Evolutionary conservation across 345 rosid genomes (phyloP).

Genomic region (Carallia pectinifolia): DNA sequence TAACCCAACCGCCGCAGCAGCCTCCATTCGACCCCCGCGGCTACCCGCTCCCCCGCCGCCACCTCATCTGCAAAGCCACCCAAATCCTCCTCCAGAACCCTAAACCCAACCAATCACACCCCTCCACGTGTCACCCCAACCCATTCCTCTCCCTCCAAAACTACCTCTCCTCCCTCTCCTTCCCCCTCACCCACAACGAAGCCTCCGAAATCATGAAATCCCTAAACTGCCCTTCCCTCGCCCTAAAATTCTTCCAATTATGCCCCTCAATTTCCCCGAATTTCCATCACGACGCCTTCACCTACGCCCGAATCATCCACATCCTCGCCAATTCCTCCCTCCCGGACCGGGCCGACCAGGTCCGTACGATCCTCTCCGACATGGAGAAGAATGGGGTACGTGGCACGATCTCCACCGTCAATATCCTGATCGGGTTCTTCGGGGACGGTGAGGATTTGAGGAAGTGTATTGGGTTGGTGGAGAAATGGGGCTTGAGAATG

Average conservation of each 20-base stretch:
- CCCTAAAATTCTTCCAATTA: conserved; percentile 57
- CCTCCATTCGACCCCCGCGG: conserved; percentile 69
- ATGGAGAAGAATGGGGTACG: conserved; percentile 53
- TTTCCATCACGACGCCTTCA: conserved; percentile 58
- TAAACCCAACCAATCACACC: not conserved
- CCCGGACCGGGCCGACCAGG: conserved; percentile 42
- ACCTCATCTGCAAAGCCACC: conserved; percentile 69
- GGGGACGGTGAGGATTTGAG: conserved; percentile 55
- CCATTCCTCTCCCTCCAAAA: conserved; percentile 46
- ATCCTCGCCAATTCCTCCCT: conserved; percentile 70
- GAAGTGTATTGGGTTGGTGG: conserved; percentile 47
- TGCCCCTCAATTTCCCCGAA: conserved; percentile 51
- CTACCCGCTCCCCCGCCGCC: conserved; percentile 72
- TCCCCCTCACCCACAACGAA: conserved; percentile 64
- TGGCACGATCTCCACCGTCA: conserved; percentile 76
- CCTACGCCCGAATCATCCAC: conserved; percentile 63
- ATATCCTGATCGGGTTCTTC: conserved; percentile 68
- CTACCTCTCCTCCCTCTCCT: conserved; percentile 61
- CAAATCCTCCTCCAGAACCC: conserved; percentile 48
- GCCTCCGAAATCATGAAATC: conserved; percentile 81
- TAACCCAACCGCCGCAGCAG: conserved; percentile 46
- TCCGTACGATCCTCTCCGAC: conserved; percentile 44
- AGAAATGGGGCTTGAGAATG: conserved; percentile 78
- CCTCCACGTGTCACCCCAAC: conserved; percentile 16
- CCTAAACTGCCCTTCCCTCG: conserved; percentile 69